Evolutionary conservation across 306 rosid genomes (phyloP), one percentile per base, ranked within the genome.

Genomic region (Acacia acuminata): DNA sequence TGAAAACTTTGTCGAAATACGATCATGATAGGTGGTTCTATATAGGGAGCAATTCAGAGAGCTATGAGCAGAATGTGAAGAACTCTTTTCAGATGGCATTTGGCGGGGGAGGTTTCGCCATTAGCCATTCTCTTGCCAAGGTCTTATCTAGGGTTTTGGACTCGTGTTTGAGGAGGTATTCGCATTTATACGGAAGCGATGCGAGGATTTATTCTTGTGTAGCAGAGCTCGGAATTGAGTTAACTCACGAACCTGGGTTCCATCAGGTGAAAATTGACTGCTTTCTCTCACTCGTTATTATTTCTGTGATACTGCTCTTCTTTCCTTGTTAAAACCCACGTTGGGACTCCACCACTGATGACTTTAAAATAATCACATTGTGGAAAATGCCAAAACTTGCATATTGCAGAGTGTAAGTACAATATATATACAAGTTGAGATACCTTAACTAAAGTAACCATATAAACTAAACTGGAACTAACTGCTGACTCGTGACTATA

Each of bases 101-200:
- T 60, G 99, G 99, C 15, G 99, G 99, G 5, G 98, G 97, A 0
- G 99, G 99, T 2, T 96, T 94, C 42, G 99, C 97, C 15, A 85
- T 96, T 0, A 94, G 98, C 63, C 20, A 65, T 43, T 89, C 99
- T 14, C 91, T 96, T 6, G 99, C 91, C 2, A 87, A 32, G 86
- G 97, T 87, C 72, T 82, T 96, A 74, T 87, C 98, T 16, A 80
- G 84, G 88, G 96, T 94, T 77, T 86, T 96, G 75, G 99, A 96
- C 53, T 92, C 97, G 1, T 96, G 99, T 84, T 82, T 96, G 90
- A 83, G 64, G 82, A 86, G 98, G 82, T 96, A 96, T 67, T 90
- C 88, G 0, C 92, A 92, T 56, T 89, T 94, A 91, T 96, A 92
- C 76, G 99, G 99, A 4, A 94, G 99, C 73, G 99, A 96, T 90